Evolutionary conservation across 352 stramenopile genomes (phyloP), one percentile per base, ranked within the genome.

Genomic region (Globisporangium okanoganense): DNA sequence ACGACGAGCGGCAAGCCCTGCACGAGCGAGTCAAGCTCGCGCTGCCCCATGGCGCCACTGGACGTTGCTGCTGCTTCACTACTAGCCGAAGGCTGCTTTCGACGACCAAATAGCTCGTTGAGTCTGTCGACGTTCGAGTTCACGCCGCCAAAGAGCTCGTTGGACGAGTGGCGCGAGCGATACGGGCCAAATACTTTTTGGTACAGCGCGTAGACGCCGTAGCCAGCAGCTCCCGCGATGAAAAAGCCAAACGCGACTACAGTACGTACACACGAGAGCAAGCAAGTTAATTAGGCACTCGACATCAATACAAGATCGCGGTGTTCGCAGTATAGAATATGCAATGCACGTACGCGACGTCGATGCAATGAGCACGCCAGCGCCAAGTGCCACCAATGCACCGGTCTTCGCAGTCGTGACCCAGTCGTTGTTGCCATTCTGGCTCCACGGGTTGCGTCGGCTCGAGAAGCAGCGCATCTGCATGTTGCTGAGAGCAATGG

Each of bases 141-240:
- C 8, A 85, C 56, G 1, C 65, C 61, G 14, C 65, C 55, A 29
- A 92, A 87, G n/a, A 77, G 70, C 14, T 77, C 62, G 20, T 35
- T 56, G 5, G 60, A 54, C 2, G 62, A 70, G 29, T 69, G 65
- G 22, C 64, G 58, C 16, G 74, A 79, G 33, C 74, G 66, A 54
- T 80, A 88, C 10, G 70, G 79, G 0, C 73, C 63, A 18, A 88
- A 72, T 47, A 92, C 74, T 22, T 71, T 69, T 36, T 81, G 78
- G 67, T 92, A 92, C 24, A 92, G 62, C 13, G 80, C 65, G 64
- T 92, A 92, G 50, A 90, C n/a, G 7, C 82, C 82, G 38, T 87
- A 90, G 3, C 79, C 82, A 7, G 81, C 80, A 13, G 82, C 80
- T 2, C 78, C 81, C 12, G 75, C 71, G 64, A 92, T 77, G 61